These are phyloP conservation scores for Mycena olivaceomarginata DNA, from an alignment of 768 basidiomycete species.

Conservation along the genomic window DNA sequence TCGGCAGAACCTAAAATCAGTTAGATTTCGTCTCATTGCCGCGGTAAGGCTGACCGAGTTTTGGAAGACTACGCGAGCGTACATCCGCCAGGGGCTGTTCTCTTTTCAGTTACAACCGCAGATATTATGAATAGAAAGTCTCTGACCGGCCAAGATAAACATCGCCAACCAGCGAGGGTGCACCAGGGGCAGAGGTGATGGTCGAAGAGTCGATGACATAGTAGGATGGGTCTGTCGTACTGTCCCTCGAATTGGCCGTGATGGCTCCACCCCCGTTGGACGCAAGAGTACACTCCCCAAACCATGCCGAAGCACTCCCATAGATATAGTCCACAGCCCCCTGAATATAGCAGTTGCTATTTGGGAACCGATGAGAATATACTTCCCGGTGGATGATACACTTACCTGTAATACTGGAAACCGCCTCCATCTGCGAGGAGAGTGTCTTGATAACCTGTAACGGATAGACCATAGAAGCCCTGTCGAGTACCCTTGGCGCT, in stretches of 20 bases:
- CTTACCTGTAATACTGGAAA: slow-evolving; percentile 49
- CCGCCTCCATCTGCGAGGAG: slow-evolving; percentile 49
- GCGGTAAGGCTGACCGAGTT: slow-evolving; percentile 31
- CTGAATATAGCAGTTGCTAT: slow-evolving; percentile 52
- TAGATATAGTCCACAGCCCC: slow-evolving; percentile 55
- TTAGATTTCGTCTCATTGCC: not conserved
- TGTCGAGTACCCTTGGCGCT: slow-evolving; percentile 47
- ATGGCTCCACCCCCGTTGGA: slow-evolving; percentile 52
- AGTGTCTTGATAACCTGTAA: slow-evolving; percentile 53
- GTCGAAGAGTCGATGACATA: slow-evolving; percentile 53
- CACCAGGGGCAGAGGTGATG: slow-evolving; percentile 42
- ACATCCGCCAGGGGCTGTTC: slow-evolving; percentile 39
- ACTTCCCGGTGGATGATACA: not conserved
- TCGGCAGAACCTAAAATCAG: slow-evolving; percentile 28
- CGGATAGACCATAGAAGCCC: slow-evolving; percentile 50
- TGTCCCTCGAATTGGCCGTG: slow-evolving; percentile 51
- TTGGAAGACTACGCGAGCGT: slow-evolving; percentile 53
- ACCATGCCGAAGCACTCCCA: slow-evolving; percentile 52
- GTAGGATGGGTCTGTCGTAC: slow-evolving; percentile 46
- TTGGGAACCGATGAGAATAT: not conserved
- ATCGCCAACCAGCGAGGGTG: slow-evolving; percentile 44
- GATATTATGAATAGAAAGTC: not conserved
- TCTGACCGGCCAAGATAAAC: slow-evolving; percentile 49
- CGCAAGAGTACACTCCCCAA: slow-evolving; percentile 52
- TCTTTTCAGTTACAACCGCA: slow-evolving; percentile 8